phyloP scores from a whole-genome alignment of 129 eudicot genomes.

The Tagetes erecta region DNA sequence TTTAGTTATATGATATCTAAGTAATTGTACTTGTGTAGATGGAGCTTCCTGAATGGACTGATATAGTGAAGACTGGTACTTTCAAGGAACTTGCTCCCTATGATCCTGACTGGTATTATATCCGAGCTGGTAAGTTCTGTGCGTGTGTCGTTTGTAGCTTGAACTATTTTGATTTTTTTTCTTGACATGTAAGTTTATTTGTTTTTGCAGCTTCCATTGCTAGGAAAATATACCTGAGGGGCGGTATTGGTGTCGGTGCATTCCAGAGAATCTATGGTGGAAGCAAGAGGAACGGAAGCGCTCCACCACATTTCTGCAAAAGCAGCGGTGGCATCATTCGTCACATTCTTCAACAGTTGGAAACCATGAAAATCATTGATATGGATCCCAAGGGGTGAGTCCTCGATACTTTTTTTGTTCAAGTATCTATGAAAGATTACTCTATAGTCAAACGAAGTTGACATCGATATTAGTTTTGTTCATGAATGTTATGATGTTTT shows the following conservation, averaged over 20 bases:
- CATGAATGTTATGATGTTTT: neutral
- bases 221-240: conserved; percentile 69
- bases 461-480: neutral
- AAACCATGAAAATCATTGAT: conserved; percentile 62
- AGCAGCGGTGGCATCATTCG: conserved; percentile 75
- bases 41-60: conserved; percentile 72
- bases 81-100: conserved; percentile 81
- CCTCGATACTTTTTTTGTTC: neutral
- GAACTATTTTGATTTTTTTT: neutral
- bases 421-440: neutral
- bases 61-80: conserved; percentile 60
- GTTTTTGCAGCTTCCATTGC: conserved; percentile 61
- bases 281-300: conserved; percentile 74
- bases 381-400: conserved; percentile 68
- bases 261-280: conserved; percentile 81
- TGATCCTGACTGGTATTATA: conserved; percentile 80
- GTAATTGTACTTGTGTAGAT: conserved; percentile 26
- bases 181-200: neutral
- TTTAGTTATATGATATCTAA: neutral
- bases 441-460: neutral
- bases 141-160: neutral
- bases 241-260: conserved; percentile 78
- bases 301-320: conserved; percentile 72
- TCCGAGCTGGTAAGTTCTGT: conserved; percentile 57
- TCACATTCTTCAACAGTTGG: conserved; percentile 69